Evolutionary conservation across 129 eudicot genomes (phyloP).

Genomic region (Logfia minima): DNA sequence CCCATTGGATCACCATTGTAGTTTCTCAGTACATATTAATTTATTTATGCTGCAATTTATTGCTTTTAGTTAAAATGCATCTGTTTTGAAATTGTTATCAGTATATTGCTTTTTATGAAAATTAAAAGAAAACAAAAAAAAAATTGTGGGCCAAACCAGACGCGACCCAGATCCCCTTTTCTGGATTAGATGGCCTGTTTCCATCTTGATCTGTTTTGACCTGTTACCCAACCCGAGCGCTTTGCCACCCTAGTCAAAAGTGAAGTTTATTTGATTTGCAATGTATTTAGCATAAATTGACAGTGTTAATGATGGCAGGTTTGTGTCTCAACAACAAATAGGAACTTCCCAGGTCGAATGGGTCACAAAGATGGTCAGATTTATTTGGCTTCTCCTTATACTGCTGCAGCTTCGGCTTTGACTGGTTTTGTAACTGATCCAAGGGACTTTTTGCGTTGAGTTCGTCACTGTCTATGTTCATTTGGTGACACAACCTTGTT

Average conservation of each 20-base stretch:
- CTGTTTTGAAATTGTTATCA: background rate
- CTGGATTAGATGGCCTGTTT: background rate
- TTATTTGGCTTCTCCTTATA: slow-evolving; percentile 93
- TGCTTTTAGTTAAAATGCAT: background rate
- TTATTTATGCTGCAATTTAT: background rate
- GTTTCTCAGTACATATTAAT: background rate
- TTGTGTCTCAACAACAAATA: slow-evolving; percentile 92
- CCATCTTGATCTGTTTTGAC: background rate
- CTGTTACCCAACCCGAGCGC: background rate
- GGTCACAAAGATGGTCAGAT: slow-evolving; percentile 98
- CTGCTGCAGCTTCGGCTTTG: slow-evolving; percentile 98
- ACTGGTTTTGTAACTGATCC: slow-evolving; percentile 97
- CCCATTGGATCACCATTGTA: background rate
- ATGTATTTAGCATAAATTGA: background rate
- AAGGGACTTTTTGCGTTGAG: slow-evolving; percentile 75
- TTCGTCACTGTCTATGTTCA: background rate
- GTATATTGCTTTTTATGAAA: background rate
- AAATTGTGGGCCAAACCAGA: background rate
- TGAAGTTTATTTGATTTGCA: background rate
- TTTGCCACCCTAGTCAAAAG: slow-evolving; percentile 1
- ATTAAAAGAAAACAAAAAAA: too few relatives aligned
- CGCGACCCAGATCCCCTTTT: background rate
- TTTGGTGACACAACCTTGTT: slow-evolving; percentile 20
- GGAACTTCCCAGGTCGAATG: slow-evolving; percentile 99
- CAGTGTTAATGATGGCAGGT: slow-evolving; percentile 53